Evolutionary conservation across 768 basidiomycete species (phyloP), one percentile per base, ranked within the genome.

Genomic region (Lentinula lateritia): DNA sequence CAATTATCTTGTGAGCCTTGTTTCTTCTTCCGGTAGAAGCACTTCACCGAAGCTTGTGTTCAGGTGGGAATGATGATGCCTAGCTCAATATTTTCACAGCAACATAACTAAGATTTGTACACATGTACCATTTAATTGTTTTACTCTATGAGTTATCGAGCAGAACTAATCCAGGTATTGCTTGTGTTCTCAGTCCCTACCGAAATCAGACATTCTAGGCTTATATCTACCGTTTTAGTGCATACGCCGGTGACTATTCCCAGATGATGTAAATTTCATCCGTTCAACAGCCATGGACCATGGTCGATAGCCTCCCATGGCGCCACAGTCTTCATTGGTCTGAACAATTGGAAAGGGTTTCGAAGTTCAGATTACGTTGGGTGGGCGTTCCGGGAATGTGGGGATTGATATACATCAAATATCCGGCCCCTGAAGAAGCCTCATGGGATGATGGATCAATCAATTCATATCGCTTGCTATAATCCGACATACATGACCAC

Each of bases 61-160:
- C 38, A 83, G 83, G 77, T 85, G 54, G 83, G 83, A 20, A 79
- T 85, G 77, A 83, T 84, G 82, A 66, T 68, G n/a, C 67, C 67
- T 7, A 61, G 36, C 43, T 65, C 65, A 12, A 61, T 68, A 18
- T 41, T 68, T 13, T 28, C 58, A 8, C 16, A 48, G 3, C 16
- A 7, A 20, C 8, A 1, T 9, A 20, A 5, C 38, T 20, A 16
- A 52, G 35, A 52, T n/a, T n/a, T 52, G 10, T 52, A 32, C n/a
- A 36, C 50, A 18, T n/a, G 12, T 52, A 36, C 1, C 16, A 46
- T n/a, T 46, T 46, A 16, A 28, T 28, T 28, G 28, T 28, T 28
- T 28, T 28, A 28, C 28, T 28, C 3, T 28, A 28, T 28, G 28
- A 28, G 28, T 46, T 46, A 6, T 50, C 12, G 15, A 50, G 23